Conservation (phyloP, 306 rosid species). For the Gynostemma pentaphyllum region DNA sequence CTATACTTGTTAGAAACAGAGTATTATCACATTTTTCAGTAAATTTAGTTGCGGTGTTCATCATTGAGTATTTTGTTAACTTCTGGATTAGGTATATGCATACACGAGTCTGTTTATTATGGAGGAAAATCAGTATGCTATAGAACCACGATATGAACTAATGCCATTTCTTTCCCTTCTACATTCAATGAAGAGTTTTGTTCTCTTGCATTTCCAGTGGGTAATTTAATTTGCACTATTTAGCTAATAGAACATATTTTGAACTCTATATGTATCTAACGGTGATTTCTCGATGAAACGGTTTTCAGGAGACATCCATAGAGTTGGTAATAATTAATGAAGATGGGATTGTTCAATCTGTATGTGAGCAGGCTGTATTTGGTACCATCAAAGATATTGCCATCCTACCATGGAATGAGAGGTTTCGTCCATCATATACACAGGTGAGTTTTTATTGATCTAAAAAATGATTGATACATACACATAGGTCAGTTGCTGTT, state of each 20-base stretch:
- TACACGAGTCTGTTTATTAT: too few relatives aligned
- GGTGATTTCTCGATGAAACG: background rate
- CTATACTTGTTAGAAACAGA: background rate
- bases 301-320: slow-evolving; percentile 71
- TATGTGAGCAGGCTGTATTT: slow-evolving; percentile 86
- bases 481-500: background rate
- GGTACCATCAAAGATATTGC: slow-evolving; percentile 85
- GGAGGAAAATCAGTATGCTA: too few relatives aligned
- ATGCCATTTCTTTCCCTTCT: too few relatives aligned
- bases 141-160: too few relatives aligned
- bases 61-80: too few relatives aligned
- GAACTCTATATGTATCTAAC: background rate
- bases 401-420: slow-evolving; percentile 72
- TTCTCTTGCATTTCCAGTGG: background rate
- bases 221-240: background rate
- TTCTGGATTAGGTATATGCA: background rate
- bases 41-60: too few relatives aligned
- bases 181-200: background rate
- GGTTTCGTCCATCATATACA: slow-evolving; percentile 29
- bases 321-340: slow-evolving; percentile 69
- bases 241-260: background rate
- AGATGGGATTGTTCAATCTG: slow-evolving; percentile 70
- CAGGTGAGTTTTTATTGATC: slow-evolving; percentile 32
- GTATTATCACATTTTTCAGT: too few relatives aligned
- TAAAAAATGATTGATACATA: background rate